Base-by-base conservation (phyloP, 768 basidiomycete species). In the Pleurotus platypus region DNA sequence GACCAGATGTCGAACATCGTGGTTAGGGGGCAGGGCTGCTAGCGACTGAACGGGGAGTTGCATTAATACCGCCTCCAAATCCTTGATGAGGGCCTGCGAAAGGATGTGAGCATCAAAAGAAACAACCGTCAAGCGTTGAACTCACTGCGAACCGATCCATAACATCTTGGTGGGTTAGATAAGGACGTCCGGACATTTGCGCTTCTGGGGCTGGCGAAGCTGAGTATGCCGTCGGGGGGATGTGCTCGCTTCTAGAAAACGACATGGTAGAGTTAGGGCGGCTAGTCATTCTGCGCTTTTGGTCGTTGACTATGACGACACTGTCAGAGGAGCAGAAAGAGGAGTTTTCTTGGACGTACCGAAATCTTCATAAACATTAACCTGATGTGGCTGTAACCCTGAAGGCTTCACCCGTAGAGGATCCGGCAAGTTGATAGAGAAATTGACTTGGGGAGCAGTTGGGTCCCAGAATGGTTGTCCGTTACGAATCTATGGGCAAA, bases 311-410 rank as follows among this genome's bases (percentile, higher is more conserved):
- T 85, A 58, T 8, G 27, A 43, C 57, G 9, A 24, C 1, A 57
- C 61, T 67, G 56, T 64, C 60, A 57, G 42, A 30, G 43, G n/a
- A 40, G 57, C 24, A 24, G 5, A 20, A 12, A 13, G 49, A 22
- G 27, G 22, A 46, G 40, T 18, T 13, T 35, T 49, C 35, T 49
- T 20, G 53, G 16, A 57, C 73, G 62, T 65, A 84, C 93, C 88
- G 62, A 99, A 98, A 67, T 99, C 97, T 63, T 98, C 94, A 71
- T 99, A 99, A 9, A 99, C 94, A 47, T 84, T 82, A 37, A 86
- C 73, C 70, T 99, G 97, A 61, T 86, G 83, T 16, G 81, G 75
- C 60, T 92, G 88, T 8, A 99, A 75, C 39, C 97, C 97, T 45
- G 78, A 84, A 9, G 85, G 77, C 65, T 91, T 90, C 69, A 98